A percentile compares a stretch with the other conserved stretches of the same genome.
phyloP scores from a whole-genome alignment of 176 grass and related monocot genomes.

The Ensete glaucum region DNA sequence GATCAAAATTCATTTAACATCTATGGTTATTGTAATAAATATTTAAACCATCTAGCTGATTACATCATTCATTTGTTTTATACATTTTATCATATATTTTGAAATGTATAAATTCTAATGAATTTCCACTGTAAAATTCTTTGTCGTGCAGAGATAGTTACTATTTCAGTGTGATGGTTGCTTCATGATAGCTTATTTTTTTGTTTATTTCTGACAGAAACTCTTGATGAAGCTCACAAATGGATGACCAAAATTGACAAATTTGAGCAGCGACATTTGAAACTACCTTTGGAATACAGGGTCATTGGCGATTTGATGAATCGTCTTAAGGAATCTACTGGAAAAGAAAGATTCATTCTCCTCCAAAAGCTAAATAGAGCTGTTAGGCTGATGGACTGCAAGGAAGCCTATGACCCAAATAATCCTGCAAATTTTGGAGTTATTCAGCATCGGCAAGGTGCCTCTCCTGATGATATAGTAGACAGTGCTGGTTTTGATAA shows the following conservation, averaged over 20 bases:
- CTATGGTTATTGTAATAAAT: too few species aligned
- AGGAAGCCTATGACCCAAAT: constrained; percentile 77
- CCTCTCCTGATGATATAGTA: constrained; percentile 59
- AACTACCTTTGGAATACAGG: constrained; percentile 78
- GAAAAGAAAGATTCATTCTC: constrained; percentile 77
- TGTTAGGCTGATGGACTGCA: constrained; percentile 73
- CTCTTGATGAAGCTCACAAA: constrained; percentile 73
- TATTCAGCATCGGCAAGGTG: constrained; percentile 68
- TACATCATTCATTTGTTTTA: too few species aligned
- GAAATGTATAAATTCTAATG: not conserved
- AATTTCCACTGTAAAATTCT: not conserved
- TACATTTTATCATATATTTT: not conserved
- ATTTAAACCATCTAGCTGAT: too few species aligned
- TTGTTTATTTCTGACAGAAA: constrained; percentile 31
- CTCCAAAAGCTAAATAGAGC: constrained; percentile 87
- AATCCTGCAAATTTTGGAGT: constrained; percentile 78
- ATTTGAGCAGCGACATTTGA: constrained; percentile 74
- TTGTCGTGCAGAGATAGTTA: not conserved
- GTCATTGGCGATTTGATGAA: constrained; percentile 94
- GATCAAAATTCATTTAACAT: too few species aligned
- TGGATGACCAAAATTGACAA: constrained; percentile 75
- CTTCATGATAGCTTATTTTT: not conserved
- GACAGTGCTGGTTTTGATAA: constrained; percentile 58
- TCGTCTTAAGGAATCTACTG: constrained; percentile 57
- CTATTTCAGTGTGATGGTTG: too few species aligned